Evolutionary conservation across 257 asterid genomes (phyloP).

Genomic region (Schizonepeta tenuifolia): DNA sequence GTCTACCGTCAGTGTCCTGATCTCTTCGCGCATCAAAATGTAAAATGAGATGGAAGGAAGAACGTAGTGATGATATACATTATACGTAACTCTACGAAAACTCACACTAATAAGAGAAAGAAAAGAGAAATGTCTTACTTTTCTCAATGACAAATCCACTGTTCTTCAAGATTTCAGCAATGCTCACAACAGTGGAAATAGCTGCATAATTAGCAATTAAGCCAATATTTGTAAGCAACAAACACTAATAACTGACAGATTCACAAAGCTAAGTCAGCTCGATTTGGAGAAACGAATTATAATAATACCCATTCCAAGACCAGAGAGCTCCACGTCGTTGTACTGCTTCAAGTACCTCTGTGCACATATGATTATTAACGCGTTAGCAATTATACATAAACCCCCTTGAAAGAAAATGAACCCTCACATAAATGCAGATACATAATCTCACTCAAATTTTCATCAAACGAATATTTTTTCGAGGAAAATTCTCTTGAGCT

Average conservation of each 20-base stretch:
- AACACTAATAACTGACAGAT: not conserved
- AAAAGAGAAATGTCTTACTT: conserved; percentile 44
- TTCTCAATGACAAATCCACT: conserved; percentile 31
- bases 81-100: not conserved
- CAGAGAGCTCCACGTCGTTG: conserved; percentile 78
- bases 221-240: not conserved
- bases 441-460: not conserved
- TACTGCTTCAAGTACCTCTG: conserved; percentile 79
- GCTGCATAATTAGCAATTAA: conserved; percentile 31
- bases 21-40: conserved; percentile 42
- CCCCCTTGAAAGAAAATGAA: not conserved
- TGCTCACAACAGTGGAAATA: conserved; percentile 71
- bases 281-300: conserved; percentile 8
- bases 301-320: conserved; percentile 79
- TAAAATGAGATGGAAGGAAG: not conserved
- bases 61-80: not conserved
- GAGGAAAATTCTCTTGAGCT: not conserved
- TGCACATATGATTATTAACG: conserved; percentile 22
- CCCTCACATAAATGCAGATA: not conserved
- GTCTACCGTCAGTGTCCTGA: conserved; percentile 71
- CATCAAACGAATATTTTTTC: not conserved
- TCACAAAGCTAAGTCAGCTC: not conserved
- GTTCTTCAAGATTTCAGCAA: conserved; percentile 80
- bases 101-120: not conserved
- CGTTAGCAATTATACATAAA: not conserved